phyloP scores from a whole-genome alignment of 768 basidiomycete species.

The Xerocomus brunneocitrinus region DNA sequence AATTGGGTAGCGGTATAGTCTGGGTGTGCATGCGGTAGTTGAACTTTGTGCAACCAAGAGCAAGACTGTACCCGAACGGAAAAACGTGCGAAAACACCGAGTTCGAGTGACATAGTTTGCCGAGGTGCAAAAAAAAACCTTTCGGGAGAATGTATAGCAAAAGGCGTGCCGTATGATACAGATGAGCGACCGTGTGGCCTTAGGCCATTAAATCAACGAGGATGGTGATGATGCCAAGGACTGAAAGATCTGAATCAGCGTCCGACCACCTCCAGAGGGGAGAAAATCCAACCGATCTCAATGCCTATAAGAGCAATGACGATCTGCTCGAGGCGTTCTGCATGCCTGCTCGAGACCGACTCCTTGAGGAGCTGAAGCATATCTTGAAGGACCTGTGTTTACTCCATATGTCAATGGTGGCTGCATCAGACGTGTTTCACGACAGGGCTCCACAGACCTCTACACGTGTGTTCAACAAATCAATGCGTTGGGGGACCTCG shows the following conservation, averaged over 20 bases:
- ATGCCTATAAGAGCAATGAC: slow-evolving; percentile 88
- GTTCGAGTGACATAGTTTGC: not conserved
- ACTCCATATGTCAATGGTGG: slow-evolving; percentile 1
- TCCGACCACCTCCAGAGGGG: not conserved
- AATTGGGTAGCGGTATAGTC: not conserved
- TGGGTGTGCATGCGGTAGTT: not conserved
- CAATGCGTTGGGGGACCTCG: slow-evolving; percentile 91
- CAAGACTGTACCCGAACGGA: not conserved
- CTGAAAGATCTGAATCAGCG: slow-evolving; percentile 32
- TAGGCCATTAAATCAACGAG: slow-evolving; percentile 76
- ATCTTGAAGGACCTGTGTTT: slow-evolving; percentile 80
- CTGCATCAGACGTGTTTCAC: not conserved
- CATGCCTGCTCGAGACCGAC: slow-evolving; percentile 85
- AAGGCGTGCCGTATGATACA: slow-evolving; percentile 9
- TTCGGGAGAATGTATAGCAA: slow-evolving; percentile 3
- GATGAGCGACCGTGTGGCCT: not conserved
- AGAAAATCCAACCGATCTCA: slow-evolving; percentile 60
- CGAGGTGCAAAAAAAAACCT: not conserved
- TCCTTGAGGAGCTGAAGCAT: slow-evolving; percentile 95
- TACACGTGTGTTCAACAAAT: slow-evolving; percentile 88
- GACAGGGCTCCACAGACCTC: slow-evolving; percentile 51
- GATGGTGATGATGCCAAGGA: slow-evolving; percentile 88
- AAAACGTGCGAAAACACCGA: not conserved
- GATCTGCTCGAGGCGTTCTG: slow-evolving; percentile 89
- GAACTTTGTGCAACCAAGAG: not conserved